phyloP scores from a whole-genome alignment of 1,284 basidiomycete genomes.

The Ceratobasidium sp. region DNA sequence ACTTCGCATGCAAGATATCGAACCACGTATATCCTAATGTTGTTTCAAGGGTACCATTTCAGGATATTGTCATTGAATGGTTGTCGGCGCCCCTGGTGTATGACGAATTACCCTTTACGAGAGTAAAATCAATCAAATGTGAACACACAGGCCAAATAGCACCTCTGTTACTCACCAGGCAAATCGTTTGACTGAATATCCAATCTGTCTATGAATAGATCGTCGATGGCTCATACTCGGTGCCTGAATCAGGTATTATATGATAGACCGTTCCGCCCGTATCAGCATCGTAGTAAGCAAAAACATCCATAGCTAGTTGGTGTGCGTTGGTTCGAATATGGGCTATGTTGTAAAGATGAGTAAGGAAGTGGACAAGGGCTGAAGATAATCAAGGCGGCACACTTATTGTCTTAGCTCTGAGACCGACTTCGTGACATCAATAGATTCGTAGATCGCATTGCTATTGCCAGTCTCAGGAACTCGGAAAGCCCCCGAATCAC shows the following conservation, averaged over 20 bases:
- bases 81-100: background rate
- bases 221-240: background rate
- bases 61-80: background rate
- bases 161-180: background rate
- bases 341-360: too few species aligned
- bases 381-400: too few species aligned
- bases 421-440: too few species aligned
- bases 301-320: background rate
- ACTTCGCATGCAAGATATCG: background rate
- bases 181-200: background rate
- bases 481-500: too few species aligned
- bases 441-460: too few species aligned
- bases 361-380: too few species aligned
- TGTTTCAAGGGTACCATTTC: background rate
- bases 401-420: too few species aligned
- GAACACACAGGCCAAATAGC: too few species aligned
- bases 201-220: background rate
- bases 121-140: background rate
- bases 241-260: background rate
- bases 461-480: too few species aligned
- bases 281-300: background rate
- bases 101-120: background rate
- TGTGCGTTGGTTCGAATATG: too few species aligned
- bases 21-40: background rate
- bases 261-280: conserved; percentile 15